Base-by-base conservation (phyloP, 805 yeast species). In the Suhomyces emberorum region DNA sequence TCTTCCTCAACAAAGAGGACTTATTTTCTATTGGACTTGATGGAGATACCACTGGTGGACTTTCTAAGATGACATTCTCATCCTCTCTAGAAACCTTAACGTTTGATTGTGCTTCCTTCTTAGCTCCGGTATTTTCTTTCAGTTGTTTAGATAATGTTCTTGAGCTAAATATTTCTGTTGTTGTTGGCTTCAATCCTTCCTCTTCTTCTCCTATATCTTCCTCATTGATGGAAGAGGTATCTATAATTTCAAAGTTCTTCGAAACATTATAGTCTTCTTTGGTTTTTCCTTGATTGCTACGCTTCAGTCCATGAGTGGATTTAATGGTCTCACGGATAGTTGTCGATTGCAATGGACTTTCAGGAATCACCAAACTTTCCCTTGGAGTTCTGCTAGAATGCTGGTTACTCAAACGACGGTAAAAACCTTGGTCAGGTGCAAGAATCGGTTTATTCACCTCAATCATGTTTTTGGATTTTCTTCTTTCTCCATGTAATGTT, bases 161-260 rank as follows among this genome's bases (percentile, higher is more conserved):
- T 6, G 59, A 48, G 36, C 64, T 61, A 42, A 61, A 61, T 5
- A 60, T 56, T 35, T 59, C 59, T 2, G 61, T 59, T 2, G 65
- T 59, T 1, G 52, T 53, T 27, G 49, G 40, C 2, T 60, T 52
- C 31, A 42, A 47, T 25, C 42, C 48, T 12, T 42, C 32, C 19
- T 36, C 28, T n/a, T 35, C 37, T 8, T 27, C 34, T 5, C 15
- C 24, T 4, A 4, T 23, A 3, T 17, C 21, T 15, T 42, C 42
- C 11, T 52, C 54, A 15, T 38, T 42, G 7, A 55, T 31, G 0
- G 60, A 54, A 3, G 59, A 47, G 7, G 51, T 31, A 36, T 57
- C 59, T 20, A 55, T 43, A 9, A 55, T 43, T 23, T 48, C 46
- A 12, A 49, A 48, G 34, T 54, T 48, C 28, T 33, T 42, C 18